A percentile compares a stretch with the other conserved stretches of the same genome.
Conservation (phyloP, 2,329 filamentous ascomycete genomes). For the Botrytis tulipae region DNA sequence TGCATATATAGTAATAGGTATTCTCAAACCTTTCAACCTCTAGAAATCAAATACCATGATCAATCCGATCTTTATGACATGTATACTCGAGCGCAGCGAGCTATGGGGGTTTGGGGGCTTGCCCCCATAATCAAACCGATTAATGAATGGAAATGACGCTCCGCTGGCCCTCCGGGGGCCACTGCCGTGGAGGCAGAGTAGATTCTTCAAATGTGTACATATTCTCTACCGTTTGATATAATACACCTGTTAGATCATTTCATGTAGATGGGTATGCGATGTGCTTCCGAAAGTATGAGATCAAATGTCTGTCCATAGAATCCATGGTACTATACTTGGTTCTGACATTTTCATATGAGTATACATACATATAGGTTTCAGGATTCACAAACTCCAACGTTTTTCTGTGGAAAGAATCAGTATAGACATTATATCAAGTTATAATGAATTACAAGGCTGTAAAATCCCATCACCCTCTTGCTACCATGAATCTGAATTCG, state of each 20-base stretch:
- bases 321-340: too few relatives aligned
- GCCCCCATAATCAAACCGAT: background rate
- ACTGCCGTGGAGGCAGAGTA: background rate
- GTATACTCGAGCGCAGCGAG: background rate
- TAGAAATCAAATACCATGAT: background rate
- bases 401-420: too few relatives aligned
- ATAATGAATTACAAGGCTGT: too few relatives aligned
- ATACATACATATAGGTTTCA: too few relatives aligned
- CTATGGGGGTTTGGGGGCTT: background rate
- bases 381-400: too few relatives aligned
- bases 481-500: background rate
- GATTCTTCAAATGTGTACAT: background rate
- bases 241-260: background rate
- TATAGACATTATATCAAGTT: too few relatives aligned
- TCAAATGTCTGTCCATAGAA: too few relatives aligned
- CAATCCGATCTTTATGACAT: background rate
- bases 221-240: background rate
- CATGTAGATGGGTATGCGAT: background rate
- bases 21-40: too few relatives aligned
- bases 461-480: background rate
- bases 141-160: background rate
- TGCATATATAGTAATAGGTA: too few relatives aligned
- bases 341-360: background rate
- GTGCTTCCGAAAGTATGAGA: background rate
- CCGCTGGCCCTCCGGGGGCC: background rate